These are phyloP conservation scores for Neophaeococcomyces aloes DNA, from an alignment of 2,329 filamentous ascomycete genomes.

Conservation along the genomic window DNA sequence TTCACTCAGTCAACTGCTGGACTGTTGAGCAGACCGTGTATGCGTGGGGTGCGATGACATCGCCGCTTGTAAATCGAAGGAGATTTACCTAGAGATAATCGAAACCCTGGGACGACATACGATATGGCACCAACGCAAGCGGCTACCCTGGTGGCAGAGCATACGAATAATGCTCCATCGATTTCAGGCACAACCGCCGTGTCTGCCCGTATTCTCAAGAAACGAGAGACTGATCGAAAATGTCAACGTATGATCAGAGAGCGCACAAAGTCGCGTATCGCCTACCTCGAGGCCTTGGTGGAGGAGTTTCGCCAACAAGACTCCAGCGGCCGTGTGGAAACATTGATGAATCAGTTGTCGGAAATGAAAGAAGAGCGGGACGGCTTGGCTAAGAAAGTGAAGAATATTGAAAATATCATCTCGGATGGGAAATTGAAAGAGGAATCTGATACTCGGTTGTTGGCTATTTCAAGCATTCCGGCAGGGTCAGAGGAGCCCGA, in stretches of 20 bases:
- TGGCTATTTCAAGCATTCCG: not conserved
- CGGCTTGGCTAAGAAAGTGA: conserved; percentile 17
- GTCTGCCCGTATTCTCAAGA: conserved; percentile 18
- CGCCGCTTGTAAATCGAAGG: not conserved
- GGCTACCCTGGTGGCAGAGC: not conserved
- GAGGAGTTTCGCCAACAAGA: conserved; percentile 19
- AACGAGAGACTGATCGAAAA: conserved; percentile 21
- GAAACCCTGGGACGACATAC: not conserved
- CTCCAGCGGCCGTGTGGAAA: conserved; percentile 16
- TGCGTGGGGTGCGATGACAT: not conserved
- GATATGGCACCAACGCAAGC: not conserved
- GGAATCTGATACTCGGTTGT: not conserved
- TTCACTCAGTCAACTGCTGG: not conserved
- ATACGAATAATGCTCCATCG: not conserved
- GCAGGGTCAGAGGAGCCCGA: not conserved
- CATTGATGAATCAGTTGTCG: conserved; percentile 18
- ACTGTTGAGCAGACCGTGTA: not conserved
- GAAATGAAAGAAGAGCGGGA: conserved; percentile 20
- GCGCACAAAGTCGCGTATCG: conserved; percentile 20
- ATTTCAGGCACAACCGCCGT: not conserved
- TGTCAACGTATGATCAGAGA: conserved; percentile 22
- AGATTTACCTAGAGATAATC: not conserved
- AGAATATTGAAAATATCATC: conserved; percentile 16
- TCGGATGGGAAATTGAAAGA: conserved; percentile 2
- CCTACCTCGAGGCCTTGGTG: conserved; percentile 21